These are phyloP conservation scores for Fusarium goolgardi DNA, from an alignment of 2,329 filamentous ascomycete genomes.

Conservation along the genomic window DNA sequence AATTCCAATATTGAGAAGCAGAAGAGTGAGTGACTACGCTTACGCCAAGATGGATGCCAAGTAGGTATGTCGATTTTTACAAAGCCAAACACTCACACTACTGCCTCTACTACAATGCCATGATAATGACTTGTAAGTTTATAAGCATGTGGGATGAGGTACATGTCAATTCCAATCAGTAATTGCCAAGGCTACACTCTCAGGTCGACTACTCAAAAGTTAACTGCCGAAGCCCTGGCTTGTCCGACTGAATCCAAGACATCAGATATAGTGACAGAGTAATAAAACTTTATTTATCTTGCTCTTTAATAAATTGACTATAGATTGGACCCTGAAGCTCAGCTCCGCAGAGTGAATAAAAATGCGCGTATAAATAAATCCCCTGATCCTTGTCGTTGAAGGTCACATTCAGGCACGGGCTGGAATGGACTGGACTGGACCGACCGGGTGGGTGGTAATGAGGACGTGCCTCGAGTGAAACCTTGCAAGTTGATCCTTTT, in stretches of 20 bases:
- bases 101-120: background rate
- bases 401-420: background rate
- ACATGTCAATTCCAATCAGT: background rate
- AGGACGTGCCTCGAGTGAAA: background rate
- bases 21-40: background rate
- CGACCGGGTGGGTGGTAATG: background rate
- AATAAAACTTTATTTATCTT: background rate
- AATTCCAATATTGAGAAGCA: background rate
- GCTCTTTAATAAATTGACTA: background rate
- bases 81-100: background rate
- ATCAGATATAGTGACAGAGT: background rate
- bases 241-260: background rate
- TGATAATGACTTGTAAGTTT: background rate
- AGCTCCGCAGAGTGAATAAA: background rate
- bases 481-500: background rate
- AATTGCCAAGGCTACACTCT: background rate
- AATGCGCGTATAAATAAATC: background rate
- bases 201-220: background rate
- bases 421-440: background rate
- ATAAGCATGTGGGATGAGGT: background rate
- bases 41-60: background rate
- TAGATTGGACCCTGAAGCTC: conserved; percentile 11
- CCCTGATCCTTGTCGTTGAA: conserved; percentile 14
- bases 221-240: conserved; percentile 1
- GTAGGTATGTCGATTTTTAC: background rate